Evolutionary conservation across 352 stramenopile species (phyloP), one percentile per base, ranked within the genome.

Genomic region (Phytophthora melonis): DNA sequence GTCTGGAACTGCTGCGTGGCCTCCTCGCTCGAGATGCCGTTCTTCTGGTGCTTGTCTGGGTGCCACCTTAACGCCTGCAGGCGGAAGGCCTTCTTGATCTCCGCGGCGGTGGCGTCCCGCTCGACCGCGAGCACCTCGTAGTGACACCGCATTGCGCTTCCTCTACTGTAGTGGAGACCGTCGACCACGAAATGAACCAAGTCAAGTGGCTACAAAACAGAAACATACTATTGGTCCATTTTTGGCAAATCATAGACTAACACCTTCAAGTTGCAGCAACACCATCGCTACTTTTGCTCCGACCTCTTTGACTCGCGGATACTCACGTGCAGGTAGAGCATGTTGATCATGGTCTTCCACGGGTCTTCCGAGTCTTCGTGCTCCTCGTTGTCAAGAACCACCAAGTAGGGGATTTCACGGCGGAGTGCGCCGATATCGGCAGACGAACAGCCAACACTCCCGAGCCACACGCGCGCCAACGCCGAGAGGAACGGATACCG

Each of bases 11-110:
- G 78, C 68, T 87, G 62, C 21, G 90, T 97, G 13, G 90, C 87
- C 60, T 95, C 90, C 14, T 94, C 90, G 54, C 72, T 75, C 34
- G 87, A 88, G 58, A 94, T 83, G 32, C 78, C 78, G 64, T 91
- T 88, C 68, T 86, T 67, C 64, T 94, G 86, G 70, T 95, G 88
- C 74, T 96, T 96, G 63, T 95, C 90, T n/a, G 90, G 90, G 63
- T 96, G 90, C 88, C 88, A 96, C 25, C 83, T 83, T 55, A 95
- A 74, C 53, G 90, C 90, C 60, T 93, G 83, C 18, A 83, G 65
- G 39, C 90, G 84, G 72, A 94, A 96, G 16, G 86, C 87, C 68
- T 92, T 92, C 75, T 93, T 93, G 59, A 96, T 83, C 34, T 94
- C 88, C 49, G 62, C 73, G 7, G 70, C 68, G 9, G 75, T 78